Percentiles rank a stretch among this genome's conserved stretches.
Evolutionary conservation across 306 rosid species (phyloP).

Genomic region (Luffa aegyptiaca): DNA sequence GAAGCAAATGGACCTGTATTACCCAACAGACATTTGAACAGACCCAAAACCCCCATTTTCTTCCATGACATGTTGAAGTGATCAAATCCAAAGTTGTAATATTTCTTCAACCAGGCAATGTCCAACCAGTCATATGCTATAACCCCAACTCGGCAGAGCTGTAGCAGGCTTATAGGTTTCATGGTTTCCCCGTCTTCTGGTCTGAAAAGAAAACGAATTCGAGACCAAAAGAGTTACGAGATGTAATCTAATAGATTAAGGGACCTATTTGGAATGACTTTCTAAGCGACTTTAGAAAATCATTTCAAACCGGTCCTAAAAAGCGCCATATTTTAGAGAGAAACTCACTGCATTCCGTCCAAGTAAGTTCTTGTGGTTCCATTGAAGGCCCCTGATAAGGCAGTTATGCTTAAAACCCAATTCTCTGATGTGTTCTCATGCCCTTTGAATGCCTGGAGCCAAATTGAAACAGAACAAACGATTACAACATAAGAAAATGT

Average conservation of each 20-base stretch:
- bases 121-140: slow-evolving; percentile 88
- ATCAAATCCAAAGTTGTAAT: slow-evolving; percentile 93
- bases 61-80: slow-evolving; percentile 80
- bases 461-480: slow-evolving; percentile 4
- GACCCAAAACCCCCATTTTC: slow-evolving; percentile 67
- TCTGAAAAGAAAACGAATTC: slow-evolving; percentile 25
- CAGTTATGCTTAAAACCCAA: slow-evolving; percentile 70
- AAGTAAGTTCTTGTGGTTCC: slow-evolving; percentile 91
- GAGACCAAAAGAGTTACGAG: neutral
- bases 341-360: slow-evolving; percentile 95
- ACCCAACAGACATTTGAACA: slow-evolving; percentile 65
- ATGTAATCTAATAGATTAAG: no score
- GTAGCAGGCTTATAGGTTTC: slow-evolving; percentile 73
- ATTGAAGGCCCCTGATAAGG: slow-evolving; percentile 94
- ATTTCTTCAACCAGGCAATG: slow-evolving; percentile 67
- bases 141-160: slow-evolving; percentile 77
- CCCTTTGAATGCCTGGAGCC: slow-evolving; percentile 61
- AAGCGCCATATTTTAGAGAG: neutral
- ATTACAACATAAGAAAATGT: neutral
- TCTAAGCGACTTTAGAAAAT: no score
- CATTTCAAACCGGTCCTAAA: no score
- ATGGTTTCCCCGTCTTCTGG: slow-evolving; percentile 76
- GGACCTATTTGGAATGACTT: no score
- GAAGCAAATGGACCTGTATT: slow-evolving; percentile 82
- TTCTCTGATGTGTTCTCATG: slow-evolving; percentile 62